phyloP scores from a whole-genome alignment of 2,329 filamentous ascomycete genomes.

The Clarireedia monteithiana region DNA sequence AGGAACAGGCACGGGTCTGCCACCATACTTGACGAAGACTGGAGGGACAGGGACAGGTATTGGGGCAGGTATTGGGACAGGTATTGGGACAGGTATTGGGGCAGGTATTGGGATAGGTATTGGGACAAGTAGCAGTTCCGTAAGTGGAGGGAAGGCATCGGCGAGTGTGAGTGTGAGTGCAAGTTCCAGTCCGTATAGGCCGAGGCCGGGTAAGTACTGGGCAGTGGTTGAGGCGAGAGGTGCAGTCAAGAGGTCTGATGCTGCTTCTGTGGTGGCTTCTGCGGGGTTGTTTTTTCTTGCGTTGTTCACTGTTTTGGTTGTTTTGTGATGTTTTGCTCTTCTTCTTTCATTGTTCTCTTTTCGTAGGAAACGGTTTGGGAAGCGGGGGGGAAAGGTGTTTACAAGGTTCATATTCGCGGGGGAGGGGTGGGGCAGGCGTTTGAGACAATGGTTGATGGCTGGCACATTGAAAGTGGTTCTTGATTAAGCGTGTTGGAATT shows the following conservation, averaged over 20 bases:
- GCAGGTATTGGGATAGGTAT: neutral
- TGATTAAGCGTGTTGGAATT: too few relatives aligned
- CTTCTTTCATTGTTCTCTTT: too few relatives aligned
- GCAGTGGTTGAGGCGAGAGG: neutral
- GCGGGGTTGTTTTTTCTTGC: neutral
- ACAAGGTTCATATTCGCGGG: too few relatives aligned
- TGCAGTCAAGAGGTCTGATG: neutral
- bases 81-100: neutral
- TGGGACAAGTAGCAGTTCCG: neutral
- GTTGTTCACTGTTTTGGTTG: neutral
- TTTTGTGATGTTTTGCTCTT: neutral
- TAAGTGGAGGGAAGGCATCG: neutral
- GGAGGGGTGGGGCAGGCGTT: too few relatives aligned
- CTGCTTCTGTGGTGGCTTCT: neutral
- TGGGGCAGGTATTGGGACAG: neutral
- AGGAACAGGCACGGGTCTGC: neutral
- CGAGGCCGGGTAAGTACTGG: neutral
- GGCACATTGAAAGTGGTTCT: too few relatives aligned
- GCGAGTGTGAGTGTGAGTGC: neutral
- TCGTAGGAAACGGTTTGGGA: too few relatives aligned
- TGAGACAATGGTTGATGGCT: too few relatives aligned
- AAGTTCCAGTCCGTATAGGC: too few relatives aligned
- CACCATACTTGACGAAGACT: neutral
- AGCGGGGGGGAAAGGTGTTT: too few relatives aligned
- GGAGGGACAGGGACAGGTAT: neutral